A percentile compares a stretch with the other conserved stretches of the same genome.
Evolutionary conservation across 73 alveolate genomes (phyloP).

Genomic region (Symbiodinium pilosum): DNA sequence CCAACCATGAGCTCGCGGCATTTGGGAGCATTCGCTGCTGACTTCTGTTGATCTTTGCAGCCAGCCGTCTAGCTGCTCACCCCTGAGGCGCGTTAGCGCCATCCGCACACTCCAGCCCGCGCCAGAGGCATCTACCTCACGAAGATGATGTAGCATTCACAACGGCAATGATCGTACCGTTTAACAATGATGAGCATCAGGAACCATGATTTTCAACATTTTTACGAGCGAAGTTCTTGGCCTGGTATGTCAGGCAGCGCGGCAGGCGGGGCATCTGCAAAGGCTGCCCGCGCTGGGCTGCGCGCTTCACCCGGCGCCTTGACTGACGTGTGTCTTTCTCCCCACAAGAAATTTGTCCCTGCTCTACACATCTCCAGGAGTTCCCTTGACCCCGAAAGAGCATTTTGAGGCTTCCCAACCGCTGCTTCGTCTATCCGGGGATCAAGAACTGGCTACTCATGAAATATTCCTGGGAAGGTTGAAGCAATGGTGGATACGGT

Average conservation of each 20-base stretch:
- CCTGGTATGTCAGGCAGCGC: conserved; percentile 83
- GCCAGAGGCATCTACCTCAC: conserved; percentile 54
- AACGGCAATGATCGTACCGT: neutral
- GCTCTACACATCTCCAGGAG: no score
- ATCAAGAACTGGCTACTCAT: no score
- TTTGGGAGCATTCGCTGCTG: conserved; percentile 1
- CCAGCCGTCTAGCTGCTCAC: conserved; percentile 90
- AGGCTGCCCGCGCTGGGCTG: conserved; percentile 16
- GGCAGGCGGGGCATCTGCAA: conserved; percentile 53
- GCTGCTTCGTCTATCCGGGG: no score
- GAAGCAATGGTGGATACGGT: no score
- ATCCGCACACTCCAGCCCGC: conserved; percentile 81
- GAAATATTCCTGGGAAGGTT: no score
- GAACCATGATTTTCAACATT: no score
- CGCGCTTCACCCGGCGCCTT: conserved; percentile 71
- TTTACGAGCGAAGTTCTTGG: no score
- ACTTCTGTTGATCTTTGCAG: neutral
- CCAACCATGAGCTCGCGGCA: neutral
- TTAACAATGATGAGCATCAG: no score
- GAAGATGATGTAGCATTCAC: neutral
- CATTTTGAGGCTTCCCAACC: no score
- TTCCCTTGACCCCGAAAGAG: no score
- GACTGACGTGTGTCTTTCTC: no score
- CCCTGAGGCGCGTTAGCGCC: conserved; percentile 74
- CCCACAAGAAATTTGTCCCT: no score